phyloP scores from a whole-genome alignment of 768 basidiomycete genomes.

The Rhizopogon rudus region DNA sequence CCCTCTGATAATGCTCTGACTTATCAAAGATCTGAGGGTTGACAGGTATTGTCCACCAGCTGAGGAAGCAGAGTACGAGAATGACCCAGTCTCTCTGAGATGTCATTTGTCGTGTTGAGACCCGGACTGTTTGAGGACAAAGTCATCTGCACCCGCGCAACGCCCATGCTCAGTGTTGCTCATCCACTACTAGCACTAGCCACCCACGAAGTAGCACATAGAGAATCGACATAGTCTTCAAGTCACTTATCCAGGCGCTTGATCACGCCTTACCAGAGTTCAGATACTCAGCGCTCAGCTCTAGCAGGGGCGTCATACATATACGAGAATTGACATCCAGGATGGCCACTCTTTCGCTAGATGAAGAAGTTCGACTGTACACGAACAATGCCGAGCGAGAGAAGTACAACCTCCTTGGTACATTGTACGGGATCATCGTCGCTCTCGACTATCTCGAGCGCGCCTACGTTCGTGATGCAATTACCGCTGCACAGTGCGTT shows the following conservation, averaged over 20 bases:
- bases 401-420: slow-evolving; percentile 81
- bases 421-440: slow-evolving; percentile 88
- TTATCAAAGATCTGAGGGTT: background rate
- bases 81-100: background rate
- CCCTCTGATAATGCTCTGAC: background rate
- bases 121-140: no score
- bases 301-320: background rate
- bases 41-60: background rate
- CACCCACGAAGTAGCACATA: no score
- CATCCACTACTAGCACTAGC: no score
- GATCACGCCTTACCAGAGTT: background rate
- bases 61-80: background rate
- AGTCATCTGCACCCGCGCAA: no score
- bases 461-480: slow-evolving; percentile 91
- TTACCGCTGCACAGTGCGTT: slow-evolving; percentile 85
- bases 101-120: background rate
- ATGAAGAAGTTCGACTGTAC: slow-evolving; percentile 91
- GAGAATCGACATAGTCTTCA: no score
- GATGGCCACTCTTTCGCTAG: slow-evolving; percentile 55
- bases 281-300: background rate
- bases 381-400: slow-evolving; percentile 87
- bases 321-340: background rate
- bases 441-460: slow-evolving; percentile 92
- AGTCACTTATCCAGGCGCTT: no score
- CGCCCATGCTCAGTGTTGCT: no score